Evolutionary conservation across 1,284 basidiomycete species (phyloP).

Genomic region (Leccinum solheimii): DNA sequence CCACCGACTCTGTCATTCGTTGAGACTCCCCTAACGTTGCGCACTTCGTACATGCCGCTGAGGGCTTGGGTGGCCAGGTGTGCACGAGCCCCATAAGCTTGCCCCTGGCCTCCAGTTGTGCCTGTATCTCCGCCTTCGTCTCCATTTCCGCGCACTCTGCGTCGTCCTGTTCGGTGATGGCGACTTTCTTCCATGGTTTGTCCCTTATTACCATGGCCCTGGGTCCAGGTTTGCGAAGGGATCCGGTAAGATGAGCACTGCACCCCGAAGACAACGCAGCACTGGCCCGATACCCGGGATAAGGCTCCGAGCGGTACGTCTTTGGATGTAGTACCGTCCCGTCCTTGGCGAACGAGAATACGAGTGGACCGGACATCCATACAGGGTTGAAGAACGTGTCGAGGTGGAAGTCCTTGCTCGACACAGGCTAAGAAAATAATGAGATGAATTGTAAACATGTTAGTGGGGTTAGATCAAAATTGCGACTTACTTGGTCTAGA

Average conservation of each 20-base stretch:
- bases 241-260: no score
- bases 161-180: slow-evolving; percentile 30
- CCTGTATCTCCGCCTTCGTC: not conserved
- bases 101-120: slow-evolving; percentile 5
- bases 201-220: not conserved
- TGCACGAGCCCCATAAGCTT: slow-evolving; percentile 12
- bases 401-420: slow-evolving; percentile 17
- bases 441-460: not conserved
- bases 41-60: slow-evolving; percentile 9
- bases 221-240: not conserved
- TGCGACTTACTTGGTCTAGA: slow-evolving; percentile 2
- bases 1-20: not conserved
- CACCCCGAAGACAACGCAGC: not conserved
- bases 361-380: slow-evolving; percentile 23
- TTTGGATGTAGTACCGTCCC: slow-evolving; percentile 18
- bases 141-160: slow-evolving; percentile 18
- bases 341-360: slow-evolving; percentile 17
- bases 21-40: not conserved
- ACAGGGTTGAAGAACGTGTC: slow-evolving; percentile 25
- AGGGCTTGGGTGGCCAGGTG: slow-evolving; percentile 26
- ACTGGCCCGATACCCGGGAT: slow-evolving; percentile 8
- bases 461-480: not conserved
- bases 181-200: slow-evolving; percentile 34
- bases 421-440: not conserved
- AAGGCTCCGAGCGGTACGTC: slow-evolving; percentile 1